Percentiles rank a stretch among this genome's conserved stretches.
phyloP scores from a whole-genome alignment of 768 basidiomycete genomes.

The Tricholoma terreum region DNA sequence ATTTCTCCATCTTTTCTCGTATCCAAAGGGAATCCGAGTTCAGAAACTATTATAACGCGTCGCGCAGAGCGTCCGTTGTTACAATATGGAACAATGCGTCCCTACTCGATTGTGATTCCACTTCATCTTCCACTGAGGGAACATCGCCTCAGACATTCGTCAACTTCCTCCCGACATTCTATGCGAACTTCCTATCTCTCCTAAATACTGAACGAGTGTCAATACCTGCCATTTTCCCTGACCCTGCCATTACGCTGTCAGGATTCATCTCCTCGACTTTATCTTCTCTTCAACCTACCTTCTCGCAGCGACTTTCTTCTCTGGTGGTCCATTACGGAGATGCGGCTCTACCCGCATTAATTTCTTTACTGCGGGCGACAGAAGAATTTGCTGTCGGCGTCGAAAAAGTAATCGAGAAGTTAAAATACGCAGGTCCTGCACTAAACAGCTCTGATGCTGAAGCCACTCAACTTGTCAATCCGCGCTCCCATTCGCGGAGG shows the following conservation, averaged over 20 bases:
- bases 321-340: constrained; percentile 66
- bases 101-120: constrained; percentile 51
- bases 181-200: constrained; percentile 58
- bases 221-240: constrained; percentile 85
- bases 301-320: constrained; percentile 73
- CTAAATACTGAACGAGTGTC: constrained; percentile 69
- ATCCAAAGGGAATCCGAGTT: constrained; percentile 94
- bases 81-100: constrained; percentile 64
- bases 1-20: constrained; percentile 83
- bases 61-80: constrained; percentile 63
- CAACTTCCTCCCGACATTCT: constrained; percentile 75
- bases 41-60: constrained; percentile 90
- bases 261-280: constrained; percentile 81
- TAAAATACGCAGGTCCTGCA: constrained; percentile 35
- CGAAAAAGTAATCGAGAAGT: constrained; percentile 76
- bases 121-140: constrained; percentile 17
- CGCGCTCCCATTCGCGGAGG: constrained; percentile 38
- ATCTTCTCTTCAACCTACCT: constrained; percentile 75
- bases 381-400: constrained; percentile 78
- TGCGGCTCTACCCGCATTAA: constrained; percentile 63
- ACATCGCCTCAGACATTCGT: constrained; percentile 42
- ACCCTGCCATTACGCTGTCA: constrained; percentile 74
- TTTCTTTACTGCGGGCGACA: constrained; percentile 66
- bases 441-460: constrained; percentile 19
- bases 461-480: constrained; percentile 5